Evolutionary conservation across 345 rosid genomes (phyloP), one percentile per base, ranked within the genome.

Genomic region (Eucalyptus marginata): DNA sequence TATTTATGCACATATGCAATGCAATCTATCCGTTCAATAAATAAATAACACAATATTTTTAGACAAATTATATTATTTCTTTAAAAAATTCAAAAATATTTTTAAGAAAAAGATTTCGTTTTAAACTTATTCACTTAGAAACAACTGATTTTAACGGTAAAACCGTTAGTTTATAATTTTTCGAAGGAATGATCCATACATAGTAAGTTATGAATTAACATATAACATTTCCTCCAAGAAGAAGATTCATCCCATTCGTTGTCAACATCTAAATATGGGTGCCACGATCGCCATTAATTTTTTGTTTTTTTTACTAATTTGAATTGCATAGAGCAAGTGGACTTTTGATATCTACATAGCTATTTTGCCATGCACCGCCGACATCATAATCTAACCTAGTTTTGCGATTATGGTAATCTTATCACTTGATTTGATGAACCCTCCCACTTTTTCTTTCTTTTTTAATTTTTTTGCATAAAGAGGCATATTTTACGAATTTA

Each of bases 311-410:
- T 16, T 31, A 68, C 24, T 68, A 8, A 68, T 33, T 68, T 0
- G 2, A 68, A 68, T 5, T 17, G 11, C 0, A 0, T 68, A 5
- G 4, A 68, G 36, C 44, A 68, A 0, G 80, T 10, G 81, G 14
- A 33, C 44, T 71, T 71, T 71, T 7, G 13, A 18, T 71, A 71
- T 33, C 1, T 10, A 11, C 1, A 18, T 3, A 33, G 81, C 40
- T 43, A 33, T 33, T 29, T 27, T 29, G 1, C 17, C 46, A 36
- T 12, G 22, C 83, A 36, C 27, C 15, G 0, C 43, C 14, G 0
- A 5, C 47, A 36, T 76, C 3, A 20, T 0, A 76, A 36, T 11
- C 2, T 0, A 36, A 20, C 0, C 25, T 52, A 52, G 5, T 20
- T 7, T 36, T 20, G 7, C 3, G 0, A 10, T 18, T 71, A 17